Conservation (phyloP, 2,329 filamentous ascomycete genomes). For the Hymenoscyphus linearis region DNA sequence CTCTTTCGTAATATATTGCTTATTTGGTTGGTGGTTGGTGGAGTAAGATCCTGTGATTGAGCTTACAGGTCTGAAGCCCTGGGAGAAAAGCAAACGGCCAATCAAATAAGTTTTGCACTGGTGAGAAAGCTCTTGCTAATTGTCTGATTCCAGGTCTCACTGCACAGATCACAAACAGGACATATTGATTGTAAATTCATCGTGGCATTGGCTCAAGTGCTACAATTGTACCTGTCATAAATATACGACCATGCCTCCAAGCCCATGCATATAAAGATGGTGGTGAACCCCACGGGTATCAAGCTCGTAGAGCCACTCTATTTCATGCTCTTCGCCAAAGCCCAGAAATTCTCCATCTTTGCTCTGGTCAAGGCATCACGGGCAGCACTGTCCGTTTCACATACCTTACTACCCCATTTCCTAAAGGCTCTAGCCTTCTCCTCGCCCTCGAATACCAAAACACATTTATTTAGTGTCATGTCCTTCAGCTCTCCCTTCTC, state of each 20-base stretch:
- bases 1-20: too few species aligned
- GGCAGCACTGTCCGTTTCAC: slow-evolving; percentile 86
- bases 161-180: too few species aligned
- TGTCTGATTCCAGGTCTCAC: too few species aligned
- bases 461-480: slow-evolving; percentile 74
- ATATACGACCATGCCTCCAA: neutral
- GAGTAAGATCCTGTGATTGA: too few species aligned
- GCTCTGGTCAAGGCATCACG: slow-evolving; percentile 71
- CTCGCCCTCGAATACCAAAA: slow-evolving; percentile 86
- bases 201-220: neutral
- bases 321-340: slow-evolving; percentile 64
- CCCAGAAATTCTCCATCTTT: slow-evolving; percentile 97
- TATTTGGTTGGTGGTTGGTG: too few species aligned
- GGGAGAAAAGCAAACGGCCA: too few species aligned
- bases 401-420: slow-evolving; percentile 85
- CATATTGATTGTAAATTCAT: neutral
- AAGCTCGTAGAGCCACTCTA: slow-evolving; percentile 7
- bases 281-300: neutral
- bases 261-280: neutral
- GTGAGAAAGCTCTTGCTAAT: too few species aligned
- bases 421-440: slow-evolving; percentile 74
- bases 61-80: too few species aligned
- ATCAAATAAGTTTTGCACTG: too few species aligned
- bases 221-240: neutral
- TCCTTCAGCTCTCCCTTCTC: slow-evolving; percentile 76